These are phyloP conservation scores for Paspalum notatum DNA, from an alignment of 176 grass and related monocot species.

Conservation along the genomic window DNA sequence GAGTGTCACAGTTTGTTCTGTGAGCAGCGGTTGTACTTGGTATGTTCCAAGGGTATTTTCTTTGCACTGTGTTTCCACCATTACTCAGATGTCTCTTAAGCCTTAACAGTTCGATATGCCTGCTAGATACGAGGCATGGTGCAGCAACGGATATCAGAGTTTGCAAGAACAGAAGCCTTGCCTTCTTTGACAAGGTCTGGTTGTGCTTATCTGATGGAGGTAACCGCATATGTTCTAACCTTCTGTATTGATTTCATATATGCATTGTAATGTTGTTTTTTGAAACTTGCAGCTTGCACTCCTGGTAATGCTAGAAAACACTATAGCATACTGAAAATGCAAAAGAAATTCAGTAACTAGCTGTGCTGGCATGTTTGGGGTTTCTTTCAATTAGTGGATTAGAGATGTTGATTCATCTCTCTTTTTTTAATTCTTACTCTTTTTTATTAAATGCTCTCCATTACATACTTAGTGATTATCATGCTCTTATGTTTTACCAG, in stretches of 20 bases:
- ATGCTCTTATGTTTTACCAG: constrained; percentile 15
- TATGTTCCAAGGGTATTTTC: constrained; percentile 48
- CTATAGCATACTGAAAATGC: constrained; percentile 1
- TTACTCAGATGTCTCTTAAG: constrained; percentile 7
- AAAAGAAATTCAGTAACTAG: neutral
- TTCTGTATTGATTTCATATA: constrained; percentile 36
- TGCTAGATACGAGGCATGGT: constrained; percentile 87
- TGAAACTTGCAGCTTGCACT: neutral
- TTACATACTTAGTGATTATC: neutral
- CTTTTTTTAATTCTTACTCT: neutral
- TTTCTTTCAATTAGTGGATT: neutral
- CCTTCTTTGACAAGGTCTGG: constrained; percentile 97
- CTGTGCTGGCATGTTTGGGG: neutral
- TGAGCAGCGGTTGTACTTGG: constrained; percentile 91
- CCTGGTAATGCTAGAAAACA: neutral
- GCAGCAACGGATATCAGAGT: constrained; percentile 87
- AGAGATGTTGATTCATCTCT: constrained; percentile 1
- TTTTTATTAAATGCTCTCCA: neutral
- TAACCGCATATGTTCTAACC: constrained; percentile 46
- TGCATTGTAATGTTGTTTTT: constrained; percentile 1
- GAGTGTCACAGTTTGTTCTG: constrained; percentile 96
- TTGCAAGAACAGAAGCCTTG: constrained; percentile 81
- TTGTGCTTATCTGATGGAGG: constrained; percentile 96
- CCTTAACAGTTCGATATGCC: constrained; percentile 22
- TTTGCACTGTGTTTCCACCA: constrained; percentile 37